A percentile compares a stretch with the other conserved stretches of the same genome.
phyloP scores from a whole-genome alignment of 1,284 basidiomycete genomes.

The Cryptococcus wingfieldii region DNA sequence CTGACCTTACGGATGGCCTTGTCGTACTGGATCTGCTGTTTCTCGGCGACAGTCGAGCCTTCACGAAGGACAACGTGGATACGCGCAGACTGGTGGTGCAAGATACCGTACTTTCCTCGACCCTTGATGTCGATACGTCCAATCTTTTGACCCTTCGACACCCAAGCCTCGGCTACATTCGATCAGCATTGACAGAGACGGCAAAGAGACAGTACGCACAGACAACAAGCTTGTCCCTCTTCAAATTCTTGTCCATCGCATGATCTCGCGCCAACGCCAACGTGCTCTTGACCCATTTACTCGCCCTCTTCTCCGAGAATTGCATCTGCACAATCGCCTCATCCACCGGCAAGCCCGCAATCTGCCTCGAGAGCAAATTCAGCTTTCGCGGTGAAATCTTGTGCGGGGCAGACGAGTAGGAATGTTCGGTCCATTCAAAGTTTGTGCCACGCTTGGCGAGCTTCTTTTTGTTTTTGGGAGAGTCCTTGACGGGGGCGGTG shows the following conservation, averaged over 20 bases:
- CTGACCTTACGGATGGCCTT: constrained; percentile 71
- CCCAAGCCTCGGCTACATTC: constrained; percentile 80
- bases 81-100: constrained; percentile 70
- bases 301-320: constrained; percentile 86
- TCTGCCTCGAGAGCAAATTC: constrained; percentile 80
- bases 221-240: constrained; percentile 71
- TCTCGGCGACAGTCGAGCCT: constrained; percentile 72
- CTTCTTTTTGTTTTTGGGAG: neutral
- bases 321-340: constrained; percentile 94
- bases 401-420: constrained; percentile 68
- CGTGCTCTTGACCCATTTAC: constrained; percentile 77
- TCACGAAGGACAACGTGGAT: constrained; percentile 76
- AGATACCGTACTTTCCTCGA: constrained; percentile 73
- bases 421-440: constrained; percentile 24
- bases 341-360: constrained; percentile 83
- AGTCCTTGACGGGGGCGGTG: neutral
- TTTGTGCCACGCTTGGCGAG: neutral
- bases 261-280: constrained; percentile 82
- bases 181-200: neutral
- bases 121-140: constrained; percentile 80
- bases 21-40: constrained; percentile 60
- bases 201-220: constrained; percentile 54
- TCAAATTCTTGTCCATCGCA: constrained; percentile 75
- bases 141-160: constrained; percentile 72
- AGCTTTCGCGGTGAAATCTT: constrained; percentile 91